phyloP scores from a whole-genome alignment of 1,139 yeast genomes.

The Debaryomyces coudertii region DNA sequence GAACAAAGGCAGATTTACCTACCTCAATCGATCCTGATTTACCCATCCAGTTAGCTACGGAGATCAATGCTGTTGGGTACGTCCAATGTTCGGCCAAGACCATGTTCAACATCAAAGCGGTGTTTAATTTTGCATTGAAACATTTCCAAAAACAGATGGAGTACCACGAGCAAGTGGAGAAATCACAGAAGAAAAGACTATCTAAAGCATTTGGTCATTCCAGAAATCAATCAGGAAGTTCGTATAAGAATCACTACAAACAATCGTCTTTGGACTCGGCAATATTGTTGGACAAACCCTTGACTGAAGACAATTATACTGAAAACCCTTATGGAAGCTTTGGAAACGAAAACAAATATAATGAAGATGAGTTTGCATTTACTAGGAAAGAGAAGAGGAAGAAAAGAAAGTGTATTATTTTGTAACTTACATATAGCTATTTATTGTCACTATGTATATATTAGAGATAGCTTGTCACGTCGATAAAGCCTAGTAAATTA shows the following conservation, averaged over 20 bases:
- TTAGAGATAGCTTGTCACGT: too few relatives aligned
- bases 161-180: conserved; percentile 42
- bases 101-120: conserved; percentile 65
- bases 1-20: conserved; percentile 72
- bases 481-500: neutral
- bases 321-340: conserved; percentile 38
- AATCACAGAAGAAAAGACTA: conserved; percentile 36
- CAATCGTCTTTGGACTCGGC: conserved; percentile 42
- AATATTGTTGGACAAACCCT: conserved; percentile 42
- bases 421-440: conserved; percentile 21
- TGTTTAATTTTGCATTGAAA: conserved; percentile 60
- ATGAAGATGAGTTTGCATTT: conserved; percentile 49
- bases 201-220: conserved; percentile 38
- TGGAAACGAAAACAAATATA: conserved; percentile 28
- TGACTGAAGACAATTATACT: conserved; percentile 37
- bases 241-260: conserved; percentile 38
- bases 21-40: conserved; percentile 48
- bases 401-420: conserved; percentile 37
- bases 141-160: conserved; percentile 41
- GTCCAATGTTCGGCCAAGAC: conserved; percentile 78
- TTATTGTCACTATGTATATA: neutral
- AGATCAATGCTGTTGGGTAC: conserved; percentile 76
- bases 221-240: conserved; percentile 28
- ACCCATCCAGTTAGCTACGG: conserved; percentile 59
- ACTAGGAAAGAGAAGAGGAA: conserved; percentile 37